Evolutionary conservation across 805 yeast genomes (phyloP).

Genomic region (Metschnikowia bowlesiae): DNA sequence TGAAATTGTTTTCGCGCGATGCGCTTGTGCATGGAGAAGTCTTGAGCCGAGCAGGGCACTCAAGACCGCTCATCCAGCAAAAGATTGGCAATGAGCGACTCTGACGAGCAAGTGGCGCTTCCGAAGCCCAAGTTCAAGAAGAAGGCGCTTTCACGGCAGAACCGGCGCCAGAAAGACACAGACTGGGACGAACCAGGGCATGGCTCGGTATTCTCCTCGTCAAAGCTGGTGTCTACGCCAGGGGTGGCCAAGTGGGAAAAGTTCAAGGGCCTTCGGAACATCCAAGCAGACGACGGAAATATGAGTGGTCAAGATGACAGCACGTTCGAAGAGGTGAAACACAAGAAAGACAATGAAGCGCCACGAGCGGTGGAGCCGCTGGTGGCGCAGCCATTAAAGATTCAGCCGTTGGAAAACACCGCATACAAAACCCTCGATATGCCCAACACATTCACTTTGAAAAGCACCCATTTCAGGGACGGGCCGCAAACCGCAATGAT

Average conservation of each 20-base stretch:
- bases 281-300: background rate
- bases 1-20: slow-evolving; percentile 2
- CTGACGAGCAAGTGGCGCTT: background rate
- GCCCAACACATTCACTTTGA: slow-evolving; percentile 9
- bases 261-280: background rate
- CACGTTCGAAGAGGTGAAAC: no score
- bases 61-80: background rate
- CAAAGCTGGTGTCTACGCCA: background rate
- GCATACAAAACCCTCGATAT: slow-evolving; percentile 10
- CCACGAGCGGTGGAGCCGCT: no score
- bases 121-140: background rate
- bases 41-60: background rate
- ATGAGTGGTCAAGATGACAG: no score
- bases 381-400: background rate
- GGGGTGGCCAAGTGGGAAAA: background rate
- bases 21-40: background rate
- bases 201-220: background rate
- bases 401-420: slow-evolving; percentile 15
- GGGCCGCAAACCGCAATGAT: background rate
- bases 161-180: background rate
- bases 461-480: slow-evolving; percentile 12
- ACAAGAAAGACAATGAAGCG: no score
- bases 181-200: background rate
- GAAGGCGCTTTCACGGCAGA: background rate
- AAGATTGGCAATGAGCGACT: background rate